Evolutionary conservation across 2,329 filamentous ascomycete genomes (phyloP).

Genomic region (Aspergillus sp.): DNA sequence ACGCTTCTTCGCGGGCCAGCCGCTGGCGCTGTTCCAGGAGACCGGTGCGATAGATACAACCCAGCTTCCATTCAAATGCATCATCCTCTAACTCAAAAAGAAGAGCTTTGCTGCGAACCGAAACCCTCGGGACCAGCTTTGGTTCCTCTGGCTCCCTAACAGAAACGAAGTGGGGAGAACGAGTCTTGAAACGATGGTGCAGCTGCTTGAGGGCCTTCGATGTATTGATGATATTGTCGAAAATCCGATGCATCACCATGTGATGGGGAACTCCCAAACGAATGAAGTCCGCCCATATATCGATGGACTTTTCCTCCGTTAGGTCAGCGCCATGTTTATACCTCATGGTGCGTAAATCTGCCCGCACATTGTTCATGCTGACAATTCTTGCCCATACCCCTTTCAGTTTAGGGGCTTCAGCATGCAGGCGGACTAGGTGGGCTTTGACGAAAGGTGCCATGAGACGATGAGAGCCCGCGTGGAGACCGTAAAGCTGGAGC

Average conservation of each 20-base stretch:
- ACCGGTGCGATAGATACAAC: slow-evolving; percentile 87
- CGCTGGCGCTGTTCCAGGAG: slow-evolving; percentile 86
- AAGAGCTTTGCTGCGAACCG: slow-evolving; percentile 74
- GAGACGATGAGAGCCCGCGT: slow-evolving; percentile 83
- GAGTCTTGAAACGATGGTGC: slow-evolving; percentile 87
- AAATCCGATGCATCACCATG: slow-evolving; percentile 80
- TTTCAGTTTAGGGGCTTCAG: slow-evolving; percentile 78
- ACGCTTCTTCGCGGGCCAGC: slow-evolving; percentile 85
- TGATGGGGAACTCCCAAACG: slow-evolving; percentile 87
- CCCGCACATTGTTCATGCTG: slow-evolving; percentile 74
- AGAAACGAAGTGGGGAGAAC: slow-evolving; percentile 82
- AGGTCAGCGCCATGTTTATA: slow-evolving; percentile 62
- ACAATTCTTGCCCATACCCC: slow-evolving; percentile 82
- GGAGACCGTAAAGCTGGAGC: slow-evolving; percentile 80
- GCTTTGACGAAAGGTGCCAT: slow-evolving; percentile 76
- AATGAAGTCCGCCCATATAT: slow-evolving; percentile 80
- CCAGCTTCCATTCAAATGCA: slow-evolving; percentile 94
- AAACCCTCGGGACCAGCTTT: slow-evolving; percentile 82
- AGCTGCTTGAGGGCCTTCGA: slow-evolving; percentile 85
- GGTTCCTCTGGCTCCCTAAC: slow-evolving; percentile 82
- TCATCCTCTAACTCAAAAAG: slow-evolving; percentile 94
- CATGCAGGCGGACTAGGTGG: slow-evolving; percentile 78
- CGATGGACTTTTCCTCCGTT: slow-evolving; percentile 75
- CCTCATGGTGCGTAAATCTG: slow-evolving; percentile 76
- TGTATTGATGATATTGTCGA: slow-evolving; percentile 90